Evolutionary conservation across 495 filamentous ascomycete species (phyloP).

Genomic region (Podospora australis): DNA sequence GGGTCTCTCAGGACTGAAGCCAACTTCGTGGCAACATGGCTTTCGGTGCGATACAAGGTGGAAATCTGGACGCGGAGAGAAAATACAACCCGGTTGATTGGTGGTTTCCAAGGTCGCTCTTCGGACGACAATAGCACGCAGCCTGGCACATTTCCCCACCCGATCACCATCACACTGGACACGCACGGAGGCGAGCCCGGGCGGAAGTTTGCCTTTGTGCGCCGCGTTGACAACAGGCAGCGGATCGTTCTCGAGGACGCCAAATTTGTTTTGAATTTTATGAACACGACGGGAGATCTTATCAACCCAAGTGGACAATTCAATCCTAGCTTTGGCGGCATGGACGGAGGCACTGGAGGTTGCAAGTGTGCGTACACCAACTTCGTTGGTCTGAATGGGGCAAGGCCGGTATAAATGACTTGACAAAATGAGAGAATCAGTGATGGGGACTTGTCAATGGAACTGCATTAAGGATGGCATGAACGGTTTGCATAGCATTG

Average conservation of each 20-base stretch:
- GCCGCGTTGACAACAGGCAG: slow-evolving; percentile 50
- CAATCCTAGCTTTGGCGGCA: slow-evolving; percentile 43
- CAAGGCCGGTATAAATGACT: too few species aligned
- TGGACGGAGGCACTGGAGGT: slow-evolving; percentile 67
- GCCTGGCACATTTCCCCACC: slow-evolving; percentile 80
- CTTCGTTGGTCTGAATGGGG: slow-evolving; percentile 35
- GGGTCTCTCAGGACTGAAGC: slow-evolving; percentile 56
- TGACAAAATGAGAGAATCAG: too few species aligned
- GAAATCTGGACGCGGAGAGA: slow-evolving; percentile 77
- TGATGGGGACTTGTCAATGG: too few species aligned
- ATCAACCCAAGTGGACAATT: slow-evolving; percentile 49
- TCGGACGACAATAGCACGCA: slow-evolving; percentile 24
- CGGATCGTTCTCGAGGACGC: slow-evolving; percentile 46
- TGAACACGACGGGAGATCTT: slow-evolving; percentile 52
- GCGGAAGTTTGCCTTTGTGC: slow-evolving; percentile 66
- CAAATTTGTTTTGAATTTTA: slow-evolving; percentile 52
- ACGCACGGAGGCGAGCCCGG: slow-evolving; percentile 62
- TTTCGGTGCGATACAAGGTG: slow-evolving; percentile 77
- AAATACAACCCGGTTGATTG: slow-evolving; percentile 40
- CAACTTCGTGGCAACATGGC: slow-evolving; percentile 68
- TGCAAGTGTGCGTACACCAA: slow-evolving; percentile 73
- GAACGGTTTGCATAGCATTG: too few species aligned
- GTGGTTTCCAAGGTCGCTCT: slow-evolving; percentile 7
- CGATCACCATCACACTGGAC: slow-evolving; percentile 73
- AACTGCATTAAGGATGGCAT: too few species aligned